A percentile compares a stretch with the other conserved stretches of the same genome.
These are phyloP conservation scores for Striga asiatica DNA, from an alignment of 257 asterid genomes.

Conservation along the genomic window DNA sequence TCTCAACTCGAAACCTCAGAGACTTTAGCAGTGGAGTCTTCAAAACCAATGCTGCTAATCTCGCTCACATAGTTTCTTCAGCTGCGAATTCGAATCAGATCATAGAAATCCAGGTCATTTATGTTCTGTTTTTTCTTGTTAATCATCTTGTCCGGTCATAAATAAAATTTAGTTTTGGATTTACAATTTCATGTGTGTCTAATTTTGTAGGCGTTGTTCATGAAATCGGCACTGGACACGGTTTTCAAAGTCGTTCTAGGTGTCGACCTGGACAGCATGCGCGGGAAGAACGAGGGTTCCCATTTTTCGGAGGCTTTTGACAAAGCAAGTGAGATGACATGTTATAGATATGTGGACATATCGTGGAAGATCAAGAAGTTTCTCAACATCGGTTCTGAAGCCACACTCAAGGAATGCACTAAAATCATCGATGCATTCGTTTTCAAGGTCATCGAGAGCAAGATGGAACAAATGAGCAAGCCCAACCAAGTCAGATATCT, in stretches of 20 bases:
- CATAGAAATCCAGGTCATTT: conserved; percentile 42
- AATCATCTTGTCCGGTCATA: too few species aligned
- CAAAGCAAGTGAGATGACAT: conserved; percentile 47
- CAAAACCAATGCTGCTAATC: conserved; percentile 38
- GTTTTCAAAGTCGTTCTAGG: conserved; percentile 59
- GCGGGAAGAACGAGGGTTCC: conserved; percentile 35
- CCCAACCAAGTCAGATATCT: conserved; percentile 25
- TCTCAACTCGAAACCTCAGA: conserved; percentile 48
- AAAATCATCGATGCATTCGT: conserved; percentile 42
- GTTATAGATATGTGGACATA: conserved; percentile 39
- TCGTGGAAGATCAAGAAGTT: conserved; percentile 48
- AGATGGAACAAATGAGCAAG: conserved; percentile 30
- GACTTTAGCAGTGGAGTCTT: conserved; percentile 55
- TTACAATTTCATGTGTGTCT: too few species aligned
- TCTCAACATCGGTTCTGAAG: conserved; percentile 53
- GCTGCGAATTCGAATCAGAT: conserved; percentile 26
- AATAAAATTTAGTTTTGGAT: too few species aligned
- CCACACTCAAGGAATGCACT: conserved; percentile 36
- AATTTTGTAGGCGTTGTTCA: too few species aligned
- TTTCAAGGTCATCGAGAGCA: conserved; percentile 33
- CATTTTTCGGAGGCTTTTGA: conserved; percentile 45
- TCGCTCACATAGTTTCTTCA: conserved; percentile 29
- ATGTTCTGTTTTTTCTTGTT: too few species aligned
- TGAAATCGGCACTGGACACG: conserved; percentile 60
- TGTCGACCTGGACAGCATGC: conserved; percentile 46